Base-by-base conservation (phyloP, 331 rosid species). In the Malus hybrid region DNA sequence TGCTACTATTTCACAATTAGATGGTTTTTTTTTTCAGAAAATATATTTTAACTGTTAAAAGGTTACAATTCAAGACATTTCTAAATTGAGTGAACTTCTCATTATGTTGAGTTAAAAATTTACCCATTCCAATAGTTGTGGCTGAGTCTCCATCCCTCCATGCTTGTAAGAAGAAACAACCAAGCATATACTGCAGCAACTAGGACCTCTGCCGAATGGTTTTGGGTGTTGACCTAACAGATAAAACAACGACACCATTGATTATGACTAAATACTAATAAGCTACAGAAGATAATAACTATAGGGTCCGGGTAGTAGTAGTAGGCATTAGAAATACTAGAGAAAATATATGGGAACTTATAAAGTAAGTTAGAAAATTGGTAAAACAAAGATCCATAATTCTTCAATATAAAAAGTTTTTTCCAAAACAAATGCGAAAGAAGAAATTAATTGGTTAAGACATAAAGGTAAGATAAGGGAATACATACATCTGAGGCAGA, bases 61-160 rank as follows among this genome's bases (percentile, higher is more conserved):
- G 42, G 26, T 26, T 46, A 28, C 22, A 69, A 32, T 52, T 70
- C 29, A 28, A 3, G 52, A 7, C 26, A 16, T 13, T 29, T 24
- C 22, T 19, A 50, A 63, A 28, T 20, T 57, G 4, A 52, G 57
- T 60, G 6, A 60, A 57, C 46, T 10, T 32, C 6, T 12, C 5
- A 16, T 56, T 9, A 76, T 14, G 18, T 76, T 28, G 53, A 32
- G 36, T 24, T 52, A 22, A 39, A 36, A 66, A 22, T 30, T 70
- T 74, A 85, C 89, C 84, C 89, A 69, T 79, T 70, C 89, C 84
- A 85, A 20, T 26, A 63, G 33, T 66, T 68, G 71, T 56, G 46
- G 70, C 34, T 74, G 70, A 84, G 63, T 16, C 74, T 70, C 71
- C 84, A 79, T 53, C 78, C 73, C 44, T 77, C 80, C 56, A 63